Conservation (phyloP, 1,284 basidiomycete genomes). For the Boletus smithii region DNA sequence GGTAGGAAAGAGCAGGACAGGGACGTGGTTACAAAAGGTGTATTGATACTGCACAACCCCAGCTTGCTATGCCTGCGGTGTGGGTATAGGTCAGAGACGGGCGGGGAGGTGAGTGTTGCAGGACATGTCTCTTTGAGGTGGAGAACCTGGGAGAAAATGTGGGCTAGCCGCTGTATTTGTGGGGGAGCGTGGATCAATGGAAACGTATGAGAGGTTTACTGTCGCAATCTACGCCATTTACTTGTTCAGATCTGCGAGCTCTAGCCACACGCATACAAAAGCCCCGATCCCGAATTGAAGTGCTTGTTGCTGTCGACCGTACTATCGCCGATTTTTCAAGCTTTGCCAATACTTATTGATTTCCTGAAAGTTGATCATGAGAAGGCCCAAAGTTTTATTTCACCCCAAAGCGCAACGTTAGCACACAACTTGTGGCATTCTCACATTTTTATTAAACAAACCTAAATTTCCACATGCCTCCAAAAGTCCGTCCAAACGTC, state of each 20-base stretch:
- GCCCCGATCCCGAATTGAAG: too few relatives aligned
- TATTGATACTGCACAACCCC: slow-evolving; percentile 39
- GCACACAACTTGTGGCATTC: not conserved
- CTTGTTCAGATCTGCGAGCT: not conserved
- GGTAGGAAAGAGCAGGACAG: slow-evolving; percentile 41
- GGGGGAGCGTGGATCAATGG: slow-evolving; percentile 58
- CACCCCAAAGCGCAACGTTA: not conserved
- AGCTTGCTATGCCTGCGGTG: slow-evolving; percentile 57
- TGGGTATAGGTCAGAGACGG: slow-evolving; percentile 51
- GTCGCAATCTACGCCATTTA: too few relatives aligned
- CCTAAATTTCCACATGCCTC: not conserved
- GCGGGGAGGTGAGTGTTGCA: slow-evolving; percentile 29
- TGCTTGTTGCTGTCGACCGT: too few relatives aligned
- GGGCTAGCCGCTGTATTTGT: slow-evolving; percentile 60
- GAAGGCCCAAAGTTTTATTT: too few relatives aligned
- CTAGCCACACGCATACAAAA: too few relatives aligned
- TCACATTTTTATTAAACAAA: not conserved
- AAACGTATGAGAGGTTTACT: slow-evolving; percentile 14
- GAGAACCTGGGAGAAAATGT: slow-evolving; percentile 60
- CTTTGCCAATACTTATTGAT: too few relatives aligned
- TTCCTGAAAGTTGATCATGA: too few relatives aligned
- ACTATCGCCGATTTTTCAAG: too few relatives aligned
- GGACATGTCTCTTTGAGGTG: slow-evolving; percentile 45
- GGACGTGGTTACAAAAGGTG: slow-evolving; percentile 62
- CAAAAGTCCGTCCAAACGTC: too few relatives aligned